phyloP scores from a whole-genome alignment of 1,139 yeast species.

The Sugiyamaella sp. region DNA sequence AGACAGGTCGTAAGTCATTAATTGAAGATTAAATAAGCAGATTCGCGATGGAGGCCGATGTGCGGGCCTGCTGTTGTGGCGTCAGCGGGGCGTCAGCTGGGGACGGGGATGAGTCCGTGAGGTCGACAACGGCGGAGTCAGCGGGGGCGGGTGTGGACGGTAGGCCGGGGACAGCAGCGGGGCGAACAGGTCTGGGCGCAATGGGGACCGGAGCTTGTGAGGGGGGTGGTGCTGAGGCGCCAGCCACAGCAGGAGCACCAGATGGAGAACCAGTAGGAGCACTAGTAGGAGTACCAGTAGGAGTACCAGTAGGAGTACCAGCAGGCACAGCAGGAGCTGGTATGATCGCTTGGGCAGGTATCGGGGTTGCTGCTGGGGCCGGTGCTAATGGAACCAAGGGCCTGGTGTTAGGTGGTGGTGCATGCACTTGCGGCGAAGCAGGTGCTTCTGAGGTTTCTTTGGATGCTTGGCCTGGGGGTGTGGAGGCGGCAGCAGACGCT shows the following conservation, averaged over 20 bases:
- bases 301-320: no score
- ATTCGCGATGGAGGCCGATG: slow-evolving; percentile 17
- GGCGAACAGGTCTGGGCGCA: neutral
- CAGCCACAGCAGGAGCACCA: no score
- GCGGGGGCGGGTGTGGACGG: slow-evolving; percentile 5
- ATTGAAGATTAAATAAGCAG: slow-evolving; percentile 1
- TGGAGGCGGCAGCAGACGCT: slow-evolving; percentile 1
- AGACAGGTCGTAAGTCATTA: neutral
- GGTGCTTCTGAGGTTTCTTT: neutral
- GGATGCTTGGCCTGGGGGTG: neutral
- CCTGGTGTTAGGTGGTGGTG: neutral
- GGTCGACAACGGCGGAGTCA: neutral
- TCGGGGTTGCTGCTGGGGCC: no score
- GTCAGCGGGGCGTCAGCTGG: slow-evolving; percentile 6
- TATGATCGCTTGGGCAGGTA: no score
- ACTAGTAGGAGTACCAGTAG: no score
- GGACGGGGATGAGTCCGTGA: slow-evolving; percentile 10
- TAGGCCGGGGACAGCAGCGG: neutral
- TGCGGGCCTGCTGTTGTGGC: slow-evolving; percentile 16
- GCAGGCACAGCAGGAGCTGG: no score
- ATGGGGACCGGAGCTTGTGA: slow-evolving; percentile 2
- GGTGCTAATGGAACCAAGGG: no score
- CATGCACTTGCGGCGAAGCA: neutral
- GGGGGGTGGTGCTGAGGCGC: slow-evolving; percentile 5
- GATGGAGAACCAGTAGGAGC: no score